Percentiles rank a stretch among this genome's conserved stretches.
Evolutionary conservation across 495 filamentous ascomycete species (phyloP).

Genomic region (Aspergillus bridgeri): DNA sequence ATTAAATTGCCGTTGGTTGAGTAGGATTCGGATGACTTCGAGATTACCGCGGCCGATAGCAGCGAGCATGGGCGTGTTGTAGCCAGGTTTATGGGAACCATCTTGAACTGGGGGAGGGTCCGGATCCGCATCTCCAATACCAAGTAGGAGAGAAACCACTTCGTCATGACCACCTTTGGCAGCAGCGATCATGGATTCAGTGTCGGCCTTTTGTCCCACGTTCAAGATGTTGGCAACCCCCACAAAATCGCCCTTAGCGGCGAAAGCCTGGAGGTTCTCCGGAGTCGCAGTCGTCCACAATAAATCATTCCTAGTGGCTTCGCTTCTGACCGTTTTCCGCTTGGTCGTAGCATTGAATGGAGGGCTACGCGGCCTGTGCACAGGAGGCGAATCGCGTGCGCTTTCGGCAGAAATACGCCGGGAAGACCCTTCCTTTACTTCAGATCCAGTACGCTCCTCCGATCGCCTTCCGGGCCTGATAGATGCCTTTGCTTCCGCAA

Average conservation of each 20-base stretch:
- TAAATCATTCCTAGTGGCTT: conserved; percentile 58
- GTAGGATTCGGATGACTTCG: conserved; percentile 73
- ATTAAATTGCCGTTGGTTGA: conserved; percentile 74
- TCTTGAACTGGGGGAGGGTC: conserved; percentile 65
- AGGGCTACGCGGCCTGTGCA: conserved; percentile 43
- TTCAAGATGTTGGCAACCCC: conserved; percentile 77
- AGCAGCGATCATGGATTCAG: conserved; percentile 81
- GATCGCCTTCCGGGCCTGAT: conserved; percentile 54
- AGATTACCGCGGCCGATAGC: conserved; percentile 89
- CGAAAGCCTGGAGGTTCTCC: conserved; percentile 74
- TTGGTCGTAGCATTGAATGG: conserved; percentile 38
- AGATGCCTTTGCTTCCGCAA: conserved; percentile 46
- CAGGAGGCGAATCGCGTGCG: conserved; percentile 60
- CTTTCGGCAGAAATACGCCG: conserved; percentile 63
- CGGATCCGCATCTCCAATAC: conserved; percentile 71
- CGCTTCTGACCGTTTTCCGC: conserved; percentile 55
- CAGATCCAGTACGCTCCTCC: conserved; percentile 54
- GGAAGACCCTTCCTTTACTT: conserved; percentile 59
- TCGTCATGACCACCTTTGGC: conserved; percentile 89
- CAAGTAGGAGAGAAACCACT: conserved; percentile 80
- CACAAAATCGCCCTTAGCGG: conserved; percentile 76
- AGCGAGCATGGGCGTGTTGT: conserved; percentile 87
- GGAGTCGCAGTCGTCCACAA: conserved; percentile 59
- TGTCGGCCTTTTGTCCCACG: conserved; percentile 71
- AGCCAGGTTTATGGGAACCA: conserved; percentile 43